Conservation (phyloP, 2,329 filamentous ascomycete species). For the Colletotrichum cordylinicola region DNA sequence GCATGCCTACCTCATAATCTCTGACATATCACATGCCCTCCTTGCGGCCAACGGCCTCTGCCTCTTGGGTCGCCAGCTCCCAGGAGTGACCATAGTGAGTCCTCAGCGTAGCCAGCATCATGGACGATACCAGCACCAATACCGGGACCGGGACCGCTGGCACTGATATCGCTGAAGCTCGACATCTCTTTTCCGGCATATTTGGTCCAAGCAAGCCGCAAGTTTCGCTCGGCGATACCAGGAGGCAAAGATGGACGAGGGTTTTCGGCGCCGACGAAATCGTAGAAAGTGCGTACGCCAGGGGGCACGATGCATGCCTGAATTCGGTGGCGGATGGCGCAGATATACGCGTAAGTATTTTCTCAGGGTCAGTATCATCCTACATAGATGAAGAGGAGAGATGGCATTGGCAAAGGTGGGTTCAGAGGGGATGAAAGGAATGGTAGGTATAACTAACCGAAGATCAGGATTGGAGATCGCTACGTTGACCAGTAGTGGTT, state of each 20-base stretch:
- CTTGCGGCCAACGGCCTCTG: not conserved
- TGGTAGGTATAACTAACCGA: not conserved
- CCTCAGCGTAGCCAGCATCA: not conserved
- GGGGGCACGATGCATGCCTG: not conserved
- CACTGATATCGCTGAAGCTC: too few species aligned
- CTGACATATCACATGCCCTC: not conserved
- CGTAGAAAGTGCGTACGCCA: not conserved
- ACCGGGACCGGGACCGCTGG: too few species aligned
- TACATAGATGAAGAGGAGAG: not conserved
- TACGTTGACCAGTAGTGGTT: not conserved
- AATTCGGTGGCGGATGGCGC: not conserved
- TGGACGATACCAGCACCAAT: too few species aligned
- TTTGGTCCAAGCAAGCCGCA: not conserved
- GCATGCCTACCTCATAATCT: too few species aligned
- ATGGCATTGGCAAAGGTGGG: not conserved
- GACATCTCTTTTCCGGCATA: not conserved
- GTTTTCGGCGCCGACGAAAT: not conserved
- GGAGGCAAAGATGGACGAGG: not conserved
- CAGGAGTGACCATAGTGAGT: not conserved
- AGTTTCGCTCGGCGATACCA: not conserved
- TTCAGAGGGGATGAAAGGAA: not conserved
- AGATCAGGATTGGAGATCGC: not conserved
- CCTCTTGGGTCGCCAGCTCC: not conserved
- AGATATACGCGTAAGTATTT: not conserved
- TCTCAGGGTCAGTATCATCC: not conserved